phyloP scores from a whole-genome alignment of 2,329 filamentous ascomycete species.

The Sclerotinia borealis region DNA sequence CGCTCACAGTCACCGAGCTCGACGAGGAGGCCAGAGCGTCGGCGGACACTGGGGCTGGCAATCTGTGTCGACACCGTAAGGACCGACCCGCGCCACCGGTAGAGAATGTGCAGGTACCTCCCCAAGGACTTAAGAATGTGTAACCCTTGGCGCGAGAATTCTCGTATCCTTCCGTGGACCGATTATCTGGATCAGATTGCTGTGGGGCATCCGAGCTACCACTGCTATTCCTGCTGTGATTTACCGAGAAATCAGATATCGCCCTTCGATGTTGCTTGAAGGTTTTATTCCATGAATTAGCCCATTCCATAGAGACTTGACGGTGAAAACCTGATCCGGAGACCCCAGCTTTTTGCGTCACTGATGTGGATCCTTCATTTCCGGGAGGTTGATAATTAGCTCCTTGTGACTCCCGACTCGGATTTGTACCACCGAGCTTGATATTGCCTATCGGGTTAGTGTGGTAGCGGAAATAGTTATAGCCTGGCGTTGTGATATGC shows the following conservation, averaged over 20 bases:
- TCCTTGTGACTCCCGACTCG: neutral
- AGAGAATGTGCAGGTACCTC: constrained; percentile 77
- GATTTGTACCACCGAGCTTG: constrained; percentile 7
- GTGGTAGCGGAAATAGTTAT: constrained; percentile 27
- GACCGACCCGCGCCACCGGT: constrained; percentile 71
- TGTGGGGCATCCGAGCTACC: constrained; percentile 12
- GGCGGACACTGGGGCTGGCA: constrained; percentile 41
- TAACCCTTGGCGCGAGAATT: constrained; percentile 48
- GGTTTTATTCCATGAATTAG: constrained; percentile 25
- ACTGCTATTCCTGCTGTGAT: constrained; percentile 17
- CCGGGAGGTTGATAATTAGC: neutral
- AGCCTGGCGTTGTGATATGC: constrained; percentile 31
- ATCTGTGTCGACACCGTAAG: constrained; percentile 67
- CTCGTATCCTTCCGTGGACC: constrained; percentile 9
- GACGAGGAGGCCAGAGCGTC: constrained; percentile 12
- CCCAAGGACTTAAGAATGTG: constrained; percentile 80
- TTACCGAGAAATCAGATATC: constrained; percentile 23
- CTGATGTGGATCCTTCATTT: constrained; percentile 4
- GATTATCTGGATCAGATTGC: constrained; percentile 3
- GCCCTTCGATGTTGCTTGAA: constrained; percentile 25
- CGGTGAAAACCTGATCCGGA: constrained; percentile 39
- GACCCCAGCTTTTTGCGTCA: constrained; percentile 2
- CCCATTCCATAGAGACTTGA: constrained; percentile 48
- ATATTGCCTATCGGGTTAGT: constrained; percentile 2
- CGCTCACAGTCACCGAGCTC: constrained; percentile 52